A percentile compares a stretch with the other conserved stretches of the same genome.
Evolutionary conservation across 108 stramenopile species (phyloP).

Genomic region (Nitzschia palea): DNA sequence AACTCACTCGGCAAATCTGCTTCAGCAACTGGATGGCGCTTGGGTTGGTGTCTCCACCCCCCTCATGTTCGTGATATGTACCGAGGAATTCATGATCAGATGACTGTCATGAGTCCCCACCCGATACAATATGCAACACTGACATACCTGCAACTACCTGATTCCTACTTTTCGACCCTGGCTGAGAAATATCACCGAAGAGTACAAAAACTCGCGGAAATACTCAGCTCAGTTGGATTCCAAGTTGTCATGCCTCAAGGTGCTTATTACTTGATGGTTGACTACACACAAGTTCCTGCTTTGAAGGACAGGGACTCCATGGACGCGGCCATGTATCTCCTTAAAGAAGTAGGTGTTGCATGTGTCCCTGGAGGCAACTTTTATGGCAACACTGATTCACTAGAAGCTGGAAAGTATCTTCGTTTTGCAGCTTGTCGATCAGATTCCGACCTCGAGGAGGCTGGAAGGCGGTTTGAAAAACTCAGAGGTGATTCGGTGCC

Average conservation of each 20-base stretch:
- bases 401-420: conserved; percentile 31
- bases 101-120: conserved; percentile 69
- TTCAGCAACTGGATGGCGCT: conserved; percentile 66
- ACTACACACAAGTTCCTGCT: conserved; percentile 43
- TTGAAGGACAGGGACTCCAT: conserved; percentile 18
- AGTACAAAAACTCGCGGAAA: conserved; percentile 32
- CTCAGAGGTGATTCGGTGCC: background rate
- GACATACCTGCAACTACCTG: conserved; percentile 57
- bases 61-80: conserved; percentile 44
- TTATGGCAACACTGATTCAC: conserved; percentile 41
- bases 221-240: conserved; percentile 47
- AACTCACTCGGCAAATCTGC: conserved; percentile 70
- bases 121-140: conserved; percentile 66
- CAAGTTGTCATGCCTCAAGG: conserved; percentile 50
- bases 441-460: conserved; percentile 44
- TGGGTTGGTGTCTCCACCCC: conserved; percentile 77
- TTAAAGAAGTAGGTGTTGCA: conserved; percentile 58
- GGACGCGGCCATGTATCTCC: conserved; percentile 70
- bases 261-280: conserved; percentile 68
- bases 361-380: conserved; percentile 78
- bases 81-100: conserved; percentile 73
- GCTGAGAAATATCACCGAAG: conserved; percentile 38
- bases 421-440: conserved; percentile 75
- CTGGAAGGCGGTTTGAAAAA: conserved; percentile 36
- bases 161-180: conserved; percentile 48